These are phyloP conservation scores for Aspergillus vadensis DNA, from an alignment of 2,329 filamentous ascomycete genomes.

Conservation along the genomic window DNA sequence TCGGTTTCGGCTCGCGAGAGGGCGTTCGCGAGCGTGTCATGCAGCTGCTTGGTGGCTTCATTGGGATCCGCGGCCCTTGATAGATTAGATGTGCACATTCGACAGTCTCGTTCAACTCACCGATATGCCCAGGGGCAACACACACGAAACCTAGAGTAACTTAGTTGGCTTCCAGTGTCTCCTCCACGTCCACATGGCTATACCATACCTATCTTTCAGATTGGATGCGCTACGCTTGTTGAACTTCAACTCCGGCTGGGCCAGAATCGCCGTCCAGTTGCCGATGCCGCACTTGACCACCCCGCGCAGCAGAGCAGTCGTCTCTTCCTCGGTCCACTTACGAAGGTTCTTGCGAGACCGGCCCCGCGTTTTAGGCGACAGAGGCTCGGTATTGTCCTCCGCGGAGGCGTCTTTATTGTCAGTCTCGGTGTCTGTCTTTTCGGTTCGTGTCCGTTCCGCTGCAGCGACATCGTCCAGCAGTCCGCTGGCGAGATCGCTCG, in stretches of 20 bases:
- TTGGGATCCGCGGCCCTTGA: constrained; percentile 39
- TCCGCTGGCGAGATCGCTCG: constrained; percentile 18
- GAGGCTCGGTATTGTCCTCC: constrained; percentile 23
- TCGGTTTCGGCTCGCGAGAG: constrained; percentile 35
- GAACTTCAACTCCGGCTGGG: constrained; percentile 59
- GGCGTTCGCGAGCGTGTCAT: constrained; percentile 37
- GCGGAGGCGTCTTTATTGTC: constrained; percentile 4
- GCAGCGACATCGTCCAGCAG: constrained; percentile 11
- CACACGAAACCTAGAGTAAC: constrained; percentile 50
- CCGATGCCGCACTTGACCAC: constrained; percentile 64
- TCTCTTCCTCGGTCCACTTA: constrained; percentile 65
- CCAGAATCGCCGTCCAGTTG: constrained; percentile 65
- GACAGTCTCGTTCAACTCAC: constrained; percentile 20
- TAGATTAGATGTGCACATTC: constrained; percentile 3
- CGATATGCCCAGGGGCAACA: constrained; percentile 55
- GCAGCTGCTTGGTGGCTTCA: constrained; percentile 40
- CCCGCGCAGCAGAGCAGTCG: constrained; percentile 58
- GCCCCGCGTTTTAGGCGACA: constrained; percentile 37
- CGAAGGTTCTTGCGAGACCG: constrained; percentile 53
- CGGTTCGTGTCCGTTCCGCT: constrained; percentile 2
- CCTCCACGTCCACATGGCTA: not conserved
- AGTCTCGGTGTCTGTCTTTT: constrained; percentile 12
- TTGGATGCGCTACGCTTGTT: constrained; percentile 62
- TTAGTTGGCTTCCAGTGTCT: constrained; percentile 9
- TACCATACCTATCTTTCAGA: constrained; percentile 59